phyloP scores from a whole-genome alignment of 768 basidiomycete genomes.

The Rhizopogon vesiculosus region DNA sequence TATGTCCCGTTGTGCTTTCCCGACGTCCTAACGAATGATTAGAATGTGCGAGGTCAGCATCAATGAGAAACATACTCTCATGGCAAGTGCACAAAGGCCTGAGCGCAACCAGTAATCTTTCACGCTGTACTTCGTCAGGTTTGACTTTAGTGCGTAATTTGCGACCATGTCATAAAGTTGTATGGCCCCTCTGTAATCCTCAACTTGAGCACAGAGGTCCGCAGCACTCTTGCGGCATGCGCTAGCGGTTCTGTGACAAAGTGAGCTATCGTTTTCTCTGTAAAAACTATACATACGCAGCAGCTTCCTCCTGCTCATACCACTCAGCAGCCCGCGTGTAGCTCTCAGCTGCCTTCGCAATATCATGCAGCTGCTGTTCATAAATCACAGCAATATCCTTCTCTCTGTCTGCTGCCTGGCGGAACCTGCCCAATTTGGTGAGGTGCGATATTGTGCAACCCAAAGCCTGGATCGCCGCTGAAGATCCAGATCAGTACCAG shows the following conservation, averaged over 20 bases:
- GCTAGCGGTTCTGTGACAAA: constrained; percentile 75
- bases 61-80: constrained; percentile 54
- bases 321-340: constrained; percentile 91
- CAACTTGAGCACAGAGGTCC: constrained; percentile 87
- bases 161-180: constrained; percentile 89
- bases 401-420: constrained; percentile 97
- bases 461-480: constrained; percentile 89
- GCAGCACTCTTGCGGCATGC: constrained; percentile 96
- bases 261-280: background rate
- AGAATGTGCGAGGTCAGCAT: background rate
- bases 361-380: constrained; percentile 75
- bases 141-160: constrained; percentile 69
- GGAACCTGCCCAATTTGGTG: constrained; percentile 81
- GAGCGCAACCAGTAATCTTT: constrained; percentile 96
- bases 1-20: constrained; percentile 79
- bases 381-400: constrained; percentile 96
- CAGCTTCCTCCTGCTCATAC: constrained; percentile 97
- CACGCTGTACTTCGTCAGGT: constrained; percentile 95
- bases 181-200: constrained; percentile 82
- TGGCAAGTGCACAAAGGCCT: constrained; percentile 83
- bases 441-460: constrained; percentile 81
- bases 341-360: constrained; percentile 86
- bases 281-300: constrained; percentile 62
- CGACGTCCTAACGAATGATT: constrained; percentile 60
- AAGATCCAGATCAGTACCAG: constrained; percentile 10